Evolutionary conservation across 2,329 filamentous ascomycete species (phyloP).

Genomic region (Aspergillus viridinutans): DNA sequence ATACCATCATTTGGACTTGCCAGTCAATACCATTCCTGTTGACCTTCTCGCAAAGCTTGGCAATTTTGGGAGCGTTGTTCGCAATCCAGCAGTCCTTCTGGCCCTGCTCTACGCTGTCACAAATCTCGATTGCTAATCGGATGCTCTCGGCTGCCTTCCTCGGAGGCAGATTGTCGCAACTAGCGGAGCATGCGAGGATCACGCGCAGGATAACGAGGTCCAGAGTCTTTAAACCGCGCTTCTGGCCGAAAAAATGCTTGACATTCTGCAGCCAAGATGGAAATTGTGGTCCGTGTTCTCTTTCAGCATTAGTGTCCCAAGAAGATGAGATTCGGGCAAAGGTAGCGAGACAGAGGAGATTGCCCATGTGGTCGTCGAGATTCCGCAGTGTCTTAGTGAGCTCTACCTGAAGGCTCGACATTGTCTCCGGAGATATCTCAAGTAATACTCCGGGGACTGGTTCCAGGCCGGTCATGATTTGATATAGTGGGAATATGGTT

Average conservation of each 20-base stretch:
- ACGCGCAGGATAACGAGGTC: constrained; percentile 39
- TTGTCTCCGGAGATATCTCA: constrained; percentile 29
- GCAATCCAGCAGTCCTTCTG: constrained; percentile 34
- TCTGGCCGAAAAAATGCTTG: constrained; percentile 37
- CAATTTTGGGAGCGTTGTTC: constrained; percentile 29
- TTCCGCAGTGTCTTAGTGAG: constrained; percentile 37
- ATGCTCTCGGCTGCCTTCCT: constrained; percentile 32
- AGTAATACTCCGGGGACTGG: constrained; percentile 23
- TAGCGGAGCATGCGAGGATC: constrained; percentile 39
- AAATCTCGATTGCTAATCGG: constrained; percentile 33
- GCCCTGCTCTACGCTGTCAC: constrained; percentile 27
- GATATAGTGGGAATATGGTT: constrained; percentile 32
- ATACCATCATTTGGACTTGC: constrained; percentile 34
- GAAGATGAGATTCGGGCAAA: constrained; percentile 33
- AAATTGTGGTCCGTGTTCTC: constrained; percentile 13
- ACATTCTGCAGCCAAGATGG: constrained; percentile 33
- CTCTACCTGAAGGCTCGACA: constrained; percentile 34
- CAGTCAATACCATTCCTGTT: constrained; percentile 23
- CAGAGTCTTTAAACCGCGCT: constrained; percentile 37
- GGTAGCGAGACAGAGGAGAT: constrained; percentile 39
- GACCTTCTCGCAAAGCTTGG: constrained; percentile 38
- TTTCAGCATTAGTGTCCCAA: constrained; percentile 1
- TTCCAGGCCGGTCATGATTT: constrained; percentile 28
- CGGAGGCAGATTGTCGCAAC: constrained; percentile 23
- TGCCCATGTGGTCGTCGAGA: constrained; percentile 37